A percentile compares a stretch with the other conserved stretches of the same genome.
Conservation (phyloP, 331 rosid genomes). For the Spiraea crenata region DNA sequence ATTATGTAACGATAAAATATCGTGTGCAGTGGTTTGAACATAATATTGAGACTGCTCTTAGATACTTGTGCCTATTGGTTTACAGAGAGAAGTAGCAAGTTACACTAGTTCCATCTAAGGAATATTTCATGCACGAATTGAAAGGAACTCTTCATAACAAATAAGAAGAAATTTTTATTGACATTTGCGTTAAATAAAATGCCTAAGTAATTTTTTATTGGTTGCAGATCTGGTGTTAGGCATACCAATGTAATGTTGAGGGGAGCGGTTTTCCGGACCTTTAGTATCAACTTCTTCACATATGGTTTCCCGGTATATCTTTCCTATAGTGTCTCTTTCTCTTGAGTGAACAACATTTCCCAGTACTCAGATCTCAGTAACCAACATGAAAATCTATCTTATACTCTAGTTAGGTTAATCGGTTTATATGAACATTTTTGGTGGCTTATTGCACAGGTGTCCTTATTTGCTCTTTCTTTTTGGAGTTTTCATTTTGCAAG, state of each 20-base stretch:
- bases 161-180: no score
- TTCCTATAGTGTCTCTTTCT: conserved; percentile 25
- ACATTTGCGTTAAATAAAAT: no score
- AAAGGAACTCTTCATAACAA: no score
- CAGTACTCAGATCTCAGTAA: no score
- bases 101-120: no score
- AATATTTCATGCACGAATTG: no score
- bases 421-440: conserved; percentile 15
- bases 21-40: no score
- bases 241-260: conserved; percentile 82
- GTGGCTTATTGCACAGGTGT: conserved; percentile 57
- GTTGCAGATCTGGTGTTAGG: conserved; percentile 88
- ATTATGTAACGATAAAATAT: no score
- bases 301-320: conserved; percentile 97
- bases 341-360: conserved; percentile 5
- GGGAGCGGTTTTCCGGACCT: conserved; percentile 87
- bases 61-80: no score
- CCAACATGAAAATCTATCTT: conserved; percentile 1
- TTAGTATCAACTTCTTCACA: conserved; percentile 97
- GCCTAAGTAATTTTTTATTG: conserved; percentile 26
- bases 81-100: no score
- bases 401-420: conserved; percentile 6
- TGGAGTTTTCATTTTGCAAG: conserved; percentile 99
- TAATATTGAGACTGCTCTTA: no score
- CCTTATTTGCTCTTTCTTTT: conserved; percentile 85